phyloP scores from a whole-genome alignment of 345 rosid species.

The Eucalyptus leucophloia region DNA sequence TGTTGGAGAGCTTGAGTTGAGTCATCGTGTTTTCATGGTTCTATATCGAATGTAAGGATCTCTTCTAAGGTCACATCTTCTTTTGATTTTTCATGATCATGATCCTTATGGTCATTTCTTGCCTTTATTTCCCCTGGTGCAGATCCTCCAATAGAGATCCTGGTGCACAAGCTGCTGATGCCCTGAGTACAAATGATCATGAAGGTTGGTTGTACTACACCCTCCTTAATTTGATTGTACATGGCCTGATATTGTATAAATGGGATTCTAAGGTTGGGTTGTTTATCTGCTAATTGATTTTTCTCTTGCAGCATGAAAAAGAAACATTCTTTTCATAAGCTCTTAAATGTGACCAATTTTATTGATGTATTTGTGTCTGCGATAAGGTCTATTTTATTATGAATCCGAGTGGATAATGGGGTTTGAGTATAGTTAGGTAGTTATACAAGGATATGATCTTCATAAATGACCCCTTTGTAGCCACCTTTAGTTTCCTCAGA shows the following conservation, averaged over 20 bases:
- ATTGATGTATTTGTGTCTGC: neutral
- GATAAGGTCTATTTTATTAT: neutral
- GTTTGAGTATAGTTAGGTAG: neutral
- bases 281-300: neutral
- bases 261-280: neutral
- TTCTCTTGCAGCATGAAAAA: neutral
- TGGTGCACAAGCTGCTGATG: slow-evolving; percentile 59
- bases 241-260: neutral
- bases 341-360: neutral
- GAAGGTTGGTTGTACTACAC: slow-evolving; percentile 34
- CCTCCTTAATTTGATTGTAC: neutral
- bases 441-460: neutral
- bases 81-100: neutral
- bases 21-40: slow-evolving; percentile 81
- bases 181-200: slow-evolving; percentile 67
- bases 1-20: slow-evolving; percentile 70
- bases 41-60: slow-evolving; percentile 79
- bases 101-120: neutral
- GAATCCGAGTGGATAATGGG: neutral
- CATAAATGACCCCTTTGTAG: neutral
- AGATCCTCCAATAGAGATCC: slow-evolving; percentile 92
- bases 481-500: neutral
- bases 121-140: neutral
- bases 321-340: neutral
- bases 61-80: neutral